Evolutionary conservation across 2,329 filamentous ascomycete species (phyloP).

Genomic region (Exutisphaerella laricina): DNA sequence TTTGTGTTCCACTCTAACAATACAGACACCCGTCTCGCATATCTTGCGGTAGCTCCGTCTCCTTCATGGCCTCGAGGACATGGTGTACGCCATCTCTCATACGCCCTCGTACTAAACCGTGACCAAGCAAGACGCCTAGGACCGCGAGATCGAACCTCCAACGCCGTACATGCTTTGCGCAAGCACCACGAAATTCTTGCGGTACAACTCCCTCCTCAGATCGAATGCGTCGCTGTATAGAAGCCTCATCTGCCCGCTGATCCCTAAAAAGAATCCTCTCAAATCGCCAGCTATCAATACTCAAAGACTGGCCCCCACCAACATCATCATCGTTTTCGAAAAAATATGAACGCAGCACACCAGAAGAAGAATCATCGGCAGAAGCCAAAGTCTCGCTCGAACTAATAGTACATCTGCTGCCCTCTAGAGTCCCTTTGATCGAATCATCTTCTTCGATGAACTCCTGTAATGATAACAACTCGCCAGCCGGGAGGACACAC

Average conservation of each 20-base stretch:
- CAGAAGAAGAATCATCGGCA: no score
- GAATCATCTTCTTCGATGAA: not conserved
- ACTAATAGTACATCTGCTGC: conserved; percentile 1
- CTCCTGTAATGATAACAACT: not conserved
- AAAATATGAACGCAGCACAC: not conserved
- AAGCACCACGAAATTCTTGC: no score
- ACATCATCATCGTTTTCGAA: not conserved
- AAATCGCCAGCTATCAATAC: conserved; percentile 1
- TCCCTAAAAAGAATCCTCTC: not conserved
- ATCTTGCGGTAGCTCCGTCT: no score
- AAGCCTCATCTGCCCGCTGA: not conserved
- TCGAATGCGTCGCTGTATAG: not conserved
- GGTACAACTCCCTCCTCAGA: no score
- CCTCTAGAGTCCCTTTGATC: conserved; percentile 3
- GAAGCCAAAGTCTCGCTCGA: not conserved
- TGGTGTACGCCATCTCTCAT: not conserved
- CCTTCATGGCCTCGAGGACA: not conserved
- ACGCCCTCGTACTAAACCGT: not conserved
- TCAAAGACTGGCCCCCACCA: not conserved
- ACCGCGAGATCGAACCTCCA: not conserved
- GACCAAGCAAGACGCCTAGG: not conserved
- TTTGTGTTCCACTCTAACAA: conserved; percentile 1
- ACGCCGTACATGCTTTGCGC: not conserved
- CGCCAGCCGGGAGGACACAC: conserved; percentile 1
- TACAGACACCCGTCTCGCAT: not conserved